Evolutionary conservation across 2,329 filamentous ascomycete species (phyloP), one percentile per base, ranked within the genome.

Genomic region (Penicillium sumatraense): DNA sequence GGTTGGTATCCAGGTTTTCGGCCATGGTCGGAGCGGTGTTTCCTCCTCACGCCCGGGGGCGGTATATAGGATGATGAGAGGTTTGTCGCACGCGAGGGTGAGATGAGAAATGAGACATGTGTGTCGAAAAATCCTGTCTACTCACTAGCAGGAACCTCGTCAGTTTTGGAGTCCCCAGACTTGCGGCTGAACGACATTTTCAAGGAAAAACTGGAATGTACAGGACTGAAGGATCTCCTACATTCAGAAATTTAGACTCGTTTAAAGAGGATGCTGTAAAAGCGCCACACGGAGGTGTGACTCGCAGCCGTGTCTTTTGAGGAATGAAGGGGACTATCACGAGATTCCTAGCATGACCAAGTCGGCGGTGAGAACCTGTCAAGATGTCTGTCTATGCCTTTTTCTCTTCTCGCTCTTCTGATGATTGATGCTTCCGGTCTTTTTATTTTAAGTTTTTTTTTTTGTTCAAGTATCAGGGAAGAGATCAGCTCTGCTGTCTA

Each of bases 1-100:
- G 73, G 45, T 70, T 70, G 23, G 83, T 86, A 58, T 85, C 76
- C 10, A 81, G 68, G 51, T 74, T 68, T 48, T 65, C 59, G 11
- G 65, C 60, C 72, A 72, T 73, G 41, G 5, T 16, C n/a, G 20
- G n/a, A 31, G n/a, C n/a, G n/a, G n/a, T n/a, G 5, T 9, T 42
- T n/a, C 21, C 11, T 14, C 21, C 38, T 42, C 20, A 26, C 38
- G 13, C 38, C 38, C 38, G 26, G 27, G 14, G 41, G 41, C 41
- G 41, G 24, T 14, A 20, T 18, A 29, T 26, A 18, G 23, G 9
- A 26, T 9, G 21, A 31, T 9, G 21, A 31, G 41, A 31, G 23
- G 23, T 27, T 20, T 27, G 26, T 45, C 41, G 41, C 26, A 16
- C 14, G 21, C 36, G 20, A 24, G 5, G 23, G 36, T 18, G 14